These are phyloP conservation scores for Hylodesmum podocarpum DNA, from an alignment of 306 rosid species.

Conservation along the genomic window DNA sequence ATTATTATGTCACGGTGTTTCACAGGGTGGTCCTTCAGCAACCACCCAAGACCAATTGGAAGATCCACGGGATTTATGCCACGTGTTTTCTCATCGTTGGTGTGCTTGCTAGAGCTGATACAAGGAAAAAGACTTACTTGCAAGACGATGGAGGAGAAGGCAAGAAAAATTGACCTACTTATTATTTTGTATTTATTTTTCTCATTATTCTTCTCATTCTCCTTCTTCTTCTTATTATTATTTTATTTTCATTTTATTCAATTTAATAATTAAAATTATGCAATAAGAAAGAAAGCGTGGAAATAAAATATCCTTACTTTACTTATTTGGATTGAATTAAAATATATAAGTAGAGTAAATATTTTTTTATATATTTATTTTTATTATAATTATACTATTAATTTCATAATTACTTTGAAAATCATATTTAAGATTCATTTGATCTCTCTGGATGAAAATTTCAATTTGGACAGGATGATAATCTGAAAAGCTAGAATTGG, in stretches of 20 bases:
- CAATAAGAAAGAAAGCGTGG: not conserved
- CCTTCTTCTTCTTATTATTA: not conserved
- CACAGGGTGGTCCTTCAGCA: constrained; percentile 68
- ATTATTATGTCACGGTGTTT: constrained; percentile 87
- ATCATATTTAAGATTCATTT: not conserved
- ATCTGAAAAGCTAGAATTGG: not conserved
- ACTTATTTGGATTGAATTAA: not conserved
- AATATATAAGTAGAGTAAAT: not conserved
- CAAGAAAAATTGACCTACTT: constrained; percentile 46
- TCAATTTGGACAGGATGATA: not conserved
- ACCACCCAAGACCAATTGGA: constrained; percentile 86
- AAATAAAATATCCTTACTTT: not conserved
- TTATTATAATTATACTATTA: not conserved
- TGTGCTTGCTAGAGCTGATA: constrained; percentile 52
- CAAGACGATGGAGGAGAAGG: constrained; percentile 77
- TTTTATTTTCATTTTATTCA: not conserved
- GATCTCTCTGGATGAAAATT: not conserved
- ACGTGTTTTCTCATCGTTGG: constrained; percentile 63
- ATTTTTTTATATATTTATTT: not conserved
- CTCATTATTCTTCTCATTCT: not conserved
- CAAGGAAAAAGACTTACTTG: constrained; percentile 77
- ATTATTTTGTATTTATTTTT: not conserved
- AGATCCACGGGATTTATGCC: constrained; percentile 79
- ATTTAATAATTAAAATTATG: not conserved
- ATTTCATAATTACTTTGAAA: not conserved